These are phyloP conservation scores for Monosporascus sp. DNA, from an alignment of 2,329 filamentous ascomycete species.

Conservation along the genomic window DNA sequence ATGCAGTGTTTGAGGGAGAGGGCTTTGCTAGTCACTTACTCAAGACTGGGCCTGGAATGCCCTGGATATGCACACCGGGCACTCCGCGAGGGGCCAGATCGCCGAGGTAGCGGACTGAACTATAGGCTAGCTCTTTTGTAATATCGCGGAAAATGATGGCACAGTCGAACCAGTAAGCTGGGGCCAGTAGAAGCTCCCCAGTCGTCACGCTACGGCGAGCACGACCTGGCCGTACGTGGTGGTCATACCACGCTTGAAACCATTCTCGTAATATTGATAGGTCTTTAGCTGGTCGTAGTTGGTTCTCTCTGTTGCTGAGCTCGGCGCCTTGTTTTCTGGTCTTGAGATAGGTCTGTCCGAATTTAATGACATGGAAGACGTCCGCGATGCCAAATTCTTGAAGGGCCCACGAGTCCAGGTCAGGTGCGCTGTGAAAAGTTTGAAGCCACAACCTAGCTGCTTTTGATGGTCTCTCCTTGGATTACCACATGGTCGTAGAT, in stretches of 20 bases:
- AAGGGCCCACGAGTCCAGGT: too few species aligned
- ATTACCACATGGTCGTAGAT: too few species aligned
- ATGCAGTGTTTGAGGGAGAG: too few species aligned
- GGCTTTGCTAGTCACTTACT: not conserved
- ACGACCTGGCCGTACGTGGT: not conserved
- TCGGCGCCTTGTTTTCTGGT: not conserved
- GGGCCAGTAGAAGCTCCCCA: not conserved
- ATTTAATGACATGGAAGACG: not conserved
- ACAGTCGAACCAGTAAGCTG: slow-evolving; percentile 4
- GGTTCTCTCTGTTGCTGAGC: not conserved
- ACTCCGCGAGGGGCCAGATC: not conserved
- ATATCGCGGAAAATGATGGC: not conserved
- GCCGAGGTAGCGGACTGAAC: not conserved
- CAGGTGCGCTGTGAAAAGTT: too few species aligned
- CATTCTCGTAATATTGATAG: not conserved
- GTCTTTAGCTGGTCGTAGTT: not conserved
- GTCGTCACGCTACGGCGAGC: too few species aligned
- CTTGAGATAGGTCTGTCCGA: slow-evolving; percentile 1
- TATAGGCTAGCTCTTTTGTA: not conserved
- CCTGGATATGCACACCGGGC: not conserved
- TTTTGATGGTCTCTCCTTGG: too few species aligned
- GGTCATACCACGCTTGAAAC: not conserved
- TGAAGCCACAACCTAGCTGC: too few species aligned
- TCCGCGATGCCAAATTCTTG: too few species aligned
- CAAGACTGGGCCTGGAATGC: not conserved